A percentile compares a stretch with the other conserved stretches of the same genome.
These are phyloP conservation scores for Sphagnum fallax DNA, from an alignment of 228 moss, liverwort and hornwort species.

Conservation along the genomic window DNA sequence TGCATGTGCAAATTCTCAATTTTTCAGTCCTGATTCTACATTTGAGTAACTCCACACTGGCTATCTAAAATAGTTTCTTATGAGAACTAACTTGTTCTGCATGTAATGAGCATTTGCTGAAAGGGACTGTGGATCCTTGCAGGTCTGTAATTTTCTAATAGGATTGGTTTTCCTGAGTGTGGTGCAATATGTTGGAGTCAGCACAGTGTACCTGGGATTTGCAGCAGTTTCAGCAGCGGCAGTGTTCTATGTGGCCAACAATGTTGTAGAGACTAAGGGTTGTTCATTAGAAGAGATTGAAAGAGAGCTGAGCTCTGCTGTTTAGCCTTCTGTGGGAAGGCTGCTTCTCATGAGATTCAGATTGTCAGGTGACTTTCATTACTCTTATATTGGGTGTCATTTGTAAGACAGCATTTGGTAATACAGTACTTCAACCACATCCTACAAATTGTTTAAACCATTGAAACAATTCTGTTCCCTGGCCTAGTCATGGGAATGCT, in stretches of 20 bases:
- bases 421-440: too few species aligned
- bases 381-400: too few species aligned
- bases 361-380: too few species aligned
- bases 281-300: conserved; percentile 96
- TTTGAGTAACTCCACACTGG: background rate
- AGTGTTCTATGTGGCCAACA: conserved; percentile 58
- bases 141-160: conserved; percentile 80
- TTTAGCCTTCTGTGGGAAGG: conserved; percentile 10
- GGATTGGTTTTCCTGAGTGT: conserved; percentile 81
- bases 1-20: too few species aligned
- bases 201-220: conserved; percentile 79
- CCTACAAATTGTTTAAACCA: too few species aligned
- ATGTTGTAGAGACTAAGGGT: conserved; percentile 91
- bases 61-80: background rate
- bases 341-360: too few species aligned
- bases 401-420: too few species aligned
- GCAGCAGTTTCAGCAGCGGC: conserved; percentile 70
- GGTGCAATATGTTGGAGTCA: conserved; percentile 79
- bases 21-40: background rate
- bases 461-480: too few species aligned
- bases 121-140: conserved; percentile 3
- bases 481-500: too few species aligned
- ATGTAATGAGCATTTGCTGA: background rate
- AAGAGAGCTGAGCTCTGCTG: conserved; percentile 67
- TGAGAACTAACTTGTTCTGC: background rate